Conservation (phyloP, 805 yeast genomes). For the Lipomyces chichibuensis region DNA sequence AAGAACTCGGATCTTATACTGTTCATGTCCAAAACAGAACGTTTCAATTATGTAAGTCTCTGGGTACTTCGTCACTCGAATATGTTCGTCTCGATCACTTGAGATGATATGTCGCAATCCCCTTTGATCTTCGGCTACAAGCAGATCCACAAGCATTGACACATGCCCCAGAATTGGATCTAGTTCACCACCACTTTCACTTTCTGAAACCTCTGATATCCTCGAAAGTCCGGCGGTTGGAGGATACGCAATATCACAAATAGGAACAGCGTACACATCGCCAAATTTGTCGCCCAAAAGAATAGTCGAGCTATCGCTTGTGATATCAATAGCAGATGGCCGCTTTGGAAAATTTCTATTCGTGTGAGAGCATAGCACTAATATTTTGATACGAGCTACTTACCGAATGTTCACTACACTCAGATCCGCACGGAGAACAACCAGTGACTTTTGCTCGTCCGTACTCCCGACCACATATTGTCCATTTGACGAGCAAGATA, state of each 20-base stretch:
- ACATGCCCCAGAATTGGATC: constrained; percentile 92
- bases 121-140: constrained; percentile 50
- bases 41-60: constrained; percentile 73
- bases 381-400: neutral
- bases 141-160: constrained; percentile 86
- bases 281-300: constrained; percentile 94
- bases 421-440: constrained; percentile 52
- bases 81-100: constrained; percentile 95
- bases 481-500: constrained; percentile 59
- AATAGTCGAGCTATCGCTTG: constrained; percentile 54
- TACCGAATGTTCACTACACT: constrained; percentile 9
- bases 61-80: constrained; percentile 80
- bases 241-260: constrained; percentile 42
- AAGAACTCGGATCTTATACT: constrained; percentile 50
- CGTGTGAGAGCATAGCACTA: constrained; percentile 53
- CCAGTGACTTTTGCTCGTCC: constrained; percentile 80
- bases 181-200: constrained; percentile 37
- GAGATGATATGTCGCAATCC: constrained; percentile 64
- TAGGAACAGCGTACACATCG: constrained; percentile 73
- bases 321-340: constrained; percentile 78
- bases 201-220: constrained; percentile 40
- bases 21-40: constrained; percentile 84
- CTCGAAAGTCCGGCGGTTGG: constrained; percentile 38
- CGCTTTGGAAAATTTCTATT: constrained; percentile 80
- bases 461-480: constrained; percentile 66